These are phyloP conservation scores for Neurospora sp. DNA, from an alignment of 495 filamentous ascomycete genomes.

Conservation along the genomic window DNA sequence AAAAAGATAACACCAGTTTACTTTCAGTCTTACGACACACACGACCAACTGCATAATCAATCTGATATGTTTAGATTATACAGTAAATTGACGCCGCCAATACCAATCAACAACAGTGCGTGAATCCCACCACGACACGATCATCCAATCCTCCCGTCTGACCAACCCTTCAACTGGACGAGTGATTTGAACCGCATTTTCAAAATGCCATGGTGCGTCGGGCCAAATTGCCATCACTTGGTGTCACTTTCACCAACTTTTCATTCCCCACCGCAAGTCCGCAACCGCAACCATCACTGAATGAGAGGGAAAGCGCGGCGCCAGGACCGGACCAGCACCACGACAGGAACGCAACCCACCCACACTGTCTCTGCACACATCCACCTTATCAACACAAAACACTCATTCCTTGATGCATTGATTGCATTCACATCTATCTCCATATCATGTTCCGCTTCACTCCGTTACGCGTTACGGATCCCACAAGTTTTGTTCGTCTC, in stretches of 20 bases:
- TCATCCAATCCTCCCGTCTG: not conserved
- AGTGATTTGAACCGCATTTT: not conserved
- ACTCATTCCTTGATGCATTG: not conserved
- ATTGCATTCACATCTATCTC: not conserved
- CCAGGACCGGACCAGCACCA: not conserved
- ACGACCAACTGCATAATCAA: not conserved
- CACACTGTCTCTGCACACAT: not conserved
- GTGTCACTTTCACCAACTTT: not conserved
- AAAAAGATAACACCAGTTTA: not conserved
- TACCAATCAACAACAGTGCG: not conserved
- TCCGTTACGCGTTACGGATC: not conserved
- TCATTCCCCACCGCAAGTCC: not conserved
- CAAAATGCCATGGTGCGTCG: constrained; percentile 1
- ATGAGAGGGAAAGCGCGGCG: not conserved
- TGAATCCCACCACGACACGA: not conserved
- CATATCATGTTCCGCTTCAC: not conserved
- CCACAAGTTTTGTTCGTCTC: not conserved
- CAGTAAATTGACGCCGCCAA: not conserved
- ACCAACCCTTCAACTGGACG: not conserved
- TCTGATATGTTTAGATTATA: not conserved
- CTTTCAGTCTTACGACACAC: not conserved
- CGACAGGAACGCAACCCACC: not conserved
- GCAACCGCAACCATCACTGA: not conserved
- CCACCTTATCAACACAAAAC: not conserved
- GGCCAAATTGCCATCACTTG: not conserved